Evolutionary conservation across 202 grass and related monocot species (phyloP), one percentile per base, ranked within the genome.

Genomic region (Bolboschoenoplectus hybrid): DNA sequence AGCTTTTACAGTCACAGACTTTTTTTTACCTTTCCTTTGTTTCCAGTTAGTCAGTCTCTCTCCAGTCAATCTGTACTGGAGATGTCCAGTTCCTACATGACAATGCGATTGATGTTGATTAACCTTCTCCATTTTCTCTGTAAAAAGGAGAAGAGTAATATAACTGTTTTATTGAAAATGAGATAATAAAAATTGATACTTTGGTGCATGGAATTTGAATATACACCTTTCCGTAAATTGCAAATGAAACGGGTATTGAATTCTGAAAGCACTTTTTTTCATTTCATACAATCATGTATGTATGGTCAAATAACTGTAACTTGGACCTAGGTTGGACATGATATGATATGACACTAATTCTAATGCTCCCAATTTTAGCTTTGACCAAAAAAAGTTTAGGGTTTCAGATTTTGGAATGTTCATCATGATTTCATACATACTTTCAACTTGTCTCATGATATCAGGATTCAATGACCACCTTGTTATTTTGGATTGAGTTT

Each of bases 1-100:
- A 79, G 75, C 52, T 79, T 79, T 79, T 79, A 7, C 75, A 79
- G 75, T 79, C 16, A 41, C 34, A 78, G 36, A 79, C 53, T 56
- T 39, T 76, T 51, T 13, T 34, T 39, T 78, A 79, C 53, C 39
- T 39, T 76, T 51, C 14, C 50, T 39, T 78, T 78, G 52, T 16
- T 56, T 76, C 47, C 2, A 35, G 19, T 14, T 75, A 7, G 3
- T 12, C 26, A 74, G 1, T 1, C 0, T 35, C 1, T 36, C 73
- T 76, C 73, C 49, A 76, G 73, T 55, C n/a, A 9, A 0, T 35
- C 0, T 0, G 0, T 35, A 4, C 72, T 16, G 72, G 72, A 75
- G 2, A 35, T 2, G 13, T 52, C 72, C 73, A 38, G 26, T 76
- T 76, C 1, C 12, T 0, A 2, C 11, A 32, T 34, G n/a, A 73